Evolutionary conservation across 1,284 basidiomycete genomes (phyloP), one percentile per base, ranked within the genome.

Genomic region (Neolentinus lepideus): DNA sequence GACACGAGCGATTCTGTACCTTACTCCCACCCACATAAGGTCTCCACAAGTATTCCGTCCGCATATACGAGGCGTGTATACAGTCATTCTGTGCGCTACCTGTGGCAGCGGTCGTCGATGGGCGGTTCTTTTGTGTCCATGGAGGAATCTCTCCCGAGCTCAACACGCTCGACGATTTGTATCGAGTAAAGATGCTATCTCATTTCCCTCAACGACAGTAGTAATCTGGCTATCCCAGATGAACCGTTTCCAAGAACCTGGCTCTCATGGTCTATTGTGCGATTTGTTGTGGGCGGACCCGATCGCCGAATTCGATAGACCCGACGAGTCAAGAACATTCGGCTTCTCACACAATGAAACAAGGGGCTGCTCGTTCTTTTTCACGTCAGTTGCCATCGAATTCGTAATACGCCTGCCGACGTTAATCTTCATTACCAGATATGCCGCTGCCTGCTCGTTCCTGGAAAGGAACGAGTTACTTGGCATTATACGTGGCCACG

Each of bases 111-210:
- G 76, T 99, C 60, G 92, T 99, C 74, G 97, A 99, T 73, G 84
- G 87, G 65, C 92, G 94, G 65, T 99, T 99, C 78, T 88, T 99
- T 69, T 98, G 95, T 67, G 94, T 99, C 4, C 97, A 99, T 65
- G 96, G 97, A 8, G 96, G 97, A 16, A 81, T 99, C 45, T 95
- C 92, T 0, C 96, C 96, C 0, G 87, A 93, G 63, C 80, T 99
- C 2, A 76, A 86, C 62, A 89, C 85, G 3, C 76, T 98, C 2
- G 84, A 88, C 53, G 95, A 98, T 69, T 67, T 98, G 29, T 75
- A 83, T 46, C 71, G 71, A n/a, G 91, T 92, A 60, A 59, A 85
- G 74, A 25, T 59, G 24, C 52, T 22, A 47, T 46, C 27, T 52
- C 50, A 24, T 19, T 50, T 19, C 25, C 16, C 33, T 54, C 38